These are phyloP conservation scores for Penicillium sp. DNA, from an alignment of 2,329 filamentous ascomycete genomes.

Conservation along the genomic window DNA sequence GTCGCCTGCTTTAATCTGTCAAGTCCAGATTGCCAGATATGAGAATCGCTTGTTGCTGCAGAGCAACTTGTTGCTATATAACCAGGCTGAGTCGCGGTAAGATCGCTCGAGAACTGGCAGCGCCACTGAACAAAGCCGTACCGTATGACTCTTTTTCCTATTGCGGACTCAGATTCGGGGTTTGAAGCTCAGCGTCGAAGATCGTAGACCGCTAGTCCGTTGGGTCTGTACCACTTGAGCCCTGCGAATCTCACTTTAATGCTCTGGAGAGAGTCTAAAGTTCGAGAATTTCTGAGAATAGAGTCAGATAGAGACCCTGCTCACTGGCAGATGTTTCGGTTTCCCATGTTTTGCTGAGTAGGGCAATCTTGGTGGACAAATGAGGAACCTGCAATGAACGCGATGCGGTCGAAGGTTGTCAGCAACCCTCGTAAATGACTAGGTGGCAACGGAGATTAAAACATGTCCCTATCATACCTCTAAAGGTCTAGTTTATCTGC, in stretches of 20 bases:
- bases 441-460: slow-evolving; percentile 9
- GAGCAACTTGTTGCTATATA: slow-evolving; percentile 25
- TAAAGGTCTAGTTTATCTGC: not conserved
- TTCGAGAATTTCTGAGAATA: not conserved
- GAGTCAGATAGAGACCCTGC: not conserved
- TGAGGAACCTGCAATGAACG: not conserved
- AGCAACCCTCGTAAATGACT: slow-evolving; percentile 12
- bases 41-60: not conserved
- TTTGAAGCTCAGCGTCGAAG: slow-evolving; percentile 16
- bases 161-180: slow-evolving; percentile 22
- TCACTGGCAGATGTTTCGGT: not conserved
- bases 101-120: slow-evolving; percentile 2
- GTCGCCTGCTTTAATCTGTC: not conserved
- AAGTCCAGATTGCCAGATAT: not conserved
- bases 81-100: not conserved
- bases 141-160: slow-evolving; percentile 24
- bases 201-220: slow-evolving; percentile 6
- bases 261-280: not conserved
- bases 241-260: not conserved
- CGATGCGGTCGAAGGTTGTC: slow-evolving; percentile 12
- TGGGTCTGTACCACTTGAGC: slow-evolving; percentile 22
- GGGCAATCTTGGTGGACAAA: not conserved
- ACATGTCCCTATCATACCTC: slow-evolving; percentile 10
- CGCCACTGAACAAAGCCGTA: not conserved
- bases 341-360: not conserved